Base-by-base conservation (phyloP, 768 basidiomycete species). In the Boletus sensibilis region DNA sequence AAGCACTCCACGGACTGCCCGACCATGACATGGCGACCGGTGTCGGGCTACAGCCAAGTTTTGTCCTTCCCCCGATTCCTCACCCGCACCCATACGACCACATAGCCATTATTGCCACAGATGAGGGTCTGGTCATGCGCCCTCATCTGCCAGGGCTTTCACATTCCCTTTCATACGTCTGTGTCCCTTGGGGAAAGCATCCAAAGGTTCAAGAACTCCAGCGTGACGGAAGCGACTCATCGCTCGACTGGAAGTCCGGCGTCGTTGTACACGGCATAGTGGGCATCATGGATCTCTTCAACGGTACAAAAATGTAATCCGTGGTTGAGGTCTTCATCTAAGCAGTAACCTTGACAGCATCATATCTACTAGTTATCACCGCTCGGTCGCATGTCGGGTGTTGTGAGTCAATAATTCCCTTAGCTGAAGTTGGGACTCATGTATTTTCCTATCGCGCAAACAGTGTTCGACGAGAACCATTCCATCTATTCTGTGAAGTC, bases 351-450 rank as follows among this genome's bases (percentile, higher is more conserved):
- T 57, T 48, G 47, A 51, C 64, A 92, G 92, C 81, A 35, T 88
- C 91, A 10, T 86, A 92, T 75, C 72, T 94, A 18, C 73, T 94
- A 42, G 87, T 91, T 5, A 82, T 94, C 45, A 85, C 83, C 20
- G 77, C 82, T 2, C 81, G 82, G 55, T 74, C 74, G 43, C 79
- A 85, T 57, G 75, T 88, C 13, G 92, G 92, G 57, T 76, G 79
- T 60, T 68, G 92, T 90, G 68, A 73, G 88, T 78, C 14, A 31
- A 50, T 27, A 11, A 16, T 27, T 54, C 44, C 56, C 23, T 53
- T 52, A 20, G 12, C 37, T 40, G 21, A 60, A 38, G 35, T 45
- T 9, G 14, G 27, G 25, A 41, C 57, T 65, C 46, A 63, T 42
- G 13, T 44, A 45, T 35, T 25, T 18, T 25, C 8, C 31, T 23